Conservation (phyloP, 441 rosid species). For the Isatis lusitanica region DNA sequence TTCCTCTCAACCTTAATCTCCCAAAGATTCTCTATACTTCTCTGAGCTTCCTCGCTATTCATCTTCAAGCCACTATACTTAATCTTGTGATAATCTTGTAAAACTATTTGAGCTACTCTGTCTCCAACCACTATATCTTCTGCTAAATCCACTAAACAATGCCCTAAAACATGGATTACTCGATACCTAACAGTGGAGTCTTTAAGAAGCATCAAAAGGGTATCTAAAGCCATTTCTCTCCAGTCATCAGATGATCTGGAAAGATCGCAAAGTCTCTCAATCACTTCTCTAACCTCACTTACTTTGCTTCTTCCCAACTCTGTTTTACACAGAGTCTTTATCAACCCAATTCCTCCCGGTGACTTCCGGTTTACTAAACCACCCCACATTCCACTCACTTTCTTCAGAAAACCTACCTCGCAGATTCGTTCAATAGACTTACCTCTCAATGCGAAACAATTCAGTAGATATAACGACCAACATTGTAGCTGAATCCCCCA, state of each 20-base stretch:
- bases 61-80: conserved; percentile 51
- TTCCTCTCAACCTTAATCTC: conserved; percentile 70
- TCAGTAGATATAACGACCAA: conserved; percentile 68
- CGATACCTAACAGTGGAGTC: conserved; percentile 55
- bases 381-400: conserved; percentile 60
- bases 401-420: conserved; percentile 47
- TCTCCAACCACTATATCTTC: conserved; percentile 50
- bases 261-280: conserved; percentile 53
- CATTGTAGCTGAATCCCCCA: conserved; percentile 78
- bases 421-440: conserved; percentile 52
- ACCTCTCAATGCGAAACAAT: conserved; percentile 61
- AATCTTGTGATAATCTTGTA: conserved; percentile 67
- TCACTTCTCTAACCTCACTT: conserved; percentile 44
- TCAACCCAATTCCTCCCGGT: conserved; percentile 63
- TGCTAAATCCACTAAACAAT: conserved; percentile 59
- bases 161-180: conserved; percentile 52
- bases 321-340: conserved; percentile 58
- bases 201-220: conserved; percentile 61
- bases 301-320: conserved; percentile 61
- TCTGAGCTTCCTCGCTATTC: conserved; percentile 42
- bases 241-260: conserved; percentile 79
- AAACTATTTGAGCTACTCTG: conserved; percentile 46
- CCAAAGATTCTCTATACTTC: conserved; percentile 57
- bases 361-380: conserved; percentile 54
- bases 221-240: conserved; percentile 63